These are phyloP conservation scores for Cyclanthera cordifolia DNA, from an alignment of 306 rosid genomes.

Conservation along the genomic window DNA sequence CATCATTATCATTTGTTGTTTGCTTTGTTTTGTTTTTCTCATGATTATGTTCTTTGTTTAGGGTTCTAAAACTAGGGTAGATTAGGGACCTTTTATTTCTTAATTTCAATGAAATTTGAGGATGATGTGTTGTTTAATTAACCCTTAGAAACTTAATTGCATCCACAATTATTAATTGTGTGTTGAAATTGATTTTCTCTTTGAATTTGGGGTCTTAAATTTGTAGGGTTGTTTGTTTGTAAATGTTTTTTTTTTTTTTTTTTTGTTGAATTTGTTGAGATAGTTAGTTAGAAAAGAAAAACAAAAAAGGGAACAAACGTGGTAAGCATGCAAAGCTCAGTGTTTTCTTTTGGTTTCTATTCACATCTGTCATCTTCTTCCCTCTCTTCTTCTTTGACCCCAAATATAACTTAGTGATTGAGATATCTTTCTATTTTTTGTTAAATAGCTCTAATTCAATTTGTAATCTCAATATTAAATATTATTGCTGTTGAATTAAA, in stretches of 20 bases:
- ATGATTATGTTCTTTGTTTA: neutral
- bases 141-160: neutral
- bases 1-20: neutral
- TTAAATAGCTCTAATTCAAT: too few relatives aligned
- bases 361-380: constrained; percentile 32
- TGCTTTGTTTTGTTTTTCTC: neutral
- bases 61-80: neutral
- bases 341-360: constrained; percentile 16
- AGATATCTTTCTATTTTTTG: too few relatives aligned
- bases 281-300: too few relatives aligned
- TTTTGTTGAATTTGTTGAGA: too few relatives aligned
- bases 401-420: too few relatives aligned
- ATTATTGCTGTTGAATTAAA: too few relatives aligned
- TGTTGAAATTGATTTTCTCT: neutral
- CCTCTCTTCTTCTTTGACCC: too few relatives aligned
- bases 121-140: neutral
- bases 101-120: neutral
- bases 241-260: too few relatives aligned
- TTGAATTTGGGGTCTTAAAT: neutral
- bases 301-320: neutral
- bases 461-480: too few relatives aligned
- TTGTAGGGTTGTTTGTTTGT: neutral
- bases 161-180: neutral
- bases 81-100: neutral
- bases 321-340: constrained; percentile 22